Base-by-base conservation (phyloP, 805 yeast genomes). In the Saccharomyces paradoxus region DNA sequence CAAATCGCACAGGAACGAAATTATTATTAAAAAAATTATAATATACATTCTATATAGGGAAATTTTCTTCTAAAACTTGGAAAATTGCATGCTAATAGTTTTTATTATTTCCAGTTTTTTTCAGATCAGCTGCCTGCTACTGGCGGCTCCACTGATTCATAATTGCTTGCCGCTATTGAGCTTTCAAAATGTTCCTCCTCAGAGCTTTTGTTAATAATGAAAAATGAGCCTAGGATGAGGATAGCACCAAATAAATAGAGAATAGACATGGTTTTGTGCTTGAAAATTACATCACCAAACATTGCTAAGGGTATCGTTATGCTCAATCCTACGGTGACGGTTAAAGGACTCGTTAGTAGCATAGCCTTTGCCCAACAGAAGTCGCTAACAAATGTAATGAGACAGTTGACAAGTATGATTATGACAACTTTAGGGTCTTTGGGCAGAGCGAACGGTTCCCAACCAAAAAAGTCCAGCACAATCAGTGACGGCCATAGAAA, bases 341-440 rank as follows among this genome's bases (percentile, higher is more conserved):
- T 91, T 60, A 94, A 75, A 1, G 99, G 99, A 48, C 94, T 86
- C 0, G 99, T 94, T 64, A 94, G 74, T 31, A 94, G 77, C 81
- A 91, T 94, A 0, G 98, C 96, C 58, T 89, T 82, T 32, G 96
- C 96, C 99, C 99, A 94, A 64, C 95, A 83, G 62, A 86, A 90
- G 68, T 94, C 99, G 44, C 96, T 86, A 14, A 91, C 71, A 60
- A 94, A 85, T 0, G 97, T 89, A 46, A 89, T 82, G 37, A 81
- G 64, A 55, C 91, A 87, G 68, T 94, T 94, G 49, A 81, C 57
- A 0, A 78, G 51, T 6, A 92, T 72, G 2, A 90, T 74, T 0
- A 70, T 55, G 63, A 83, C 73, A 2, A 86, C 81, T 41, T 75
- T 74, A 0, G 72, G 58, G 1, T 79, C 70, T 0, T 77, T 74